These are phyloP conservation scores for Bruguiera hainesii DNA, from an alignment of 441 rosid species.

Conservation along the genomic window DNA sequence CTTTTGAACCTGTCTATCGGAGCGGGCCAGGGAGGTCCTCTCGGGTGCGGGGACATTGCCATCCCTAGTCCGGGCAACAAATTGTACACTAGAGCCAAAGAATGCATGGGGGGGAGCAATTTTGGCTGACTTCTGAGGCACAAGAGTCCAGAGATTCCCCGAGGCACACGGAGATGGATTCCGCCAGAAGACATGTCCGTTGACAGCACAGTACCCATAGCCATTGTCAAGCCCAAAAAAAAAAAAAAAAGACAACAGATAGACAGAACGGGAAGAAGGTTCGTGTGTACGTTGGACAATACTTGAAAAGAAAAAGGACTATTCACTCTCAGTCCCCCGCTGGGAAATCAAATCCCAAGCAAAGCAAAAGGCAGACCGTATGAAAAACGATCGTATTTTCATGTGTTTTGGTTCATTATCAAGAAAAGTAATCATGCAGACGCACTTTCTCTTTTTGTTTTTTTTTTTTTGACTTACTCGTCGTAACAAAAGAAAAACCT, in stretches of 20 bases:
- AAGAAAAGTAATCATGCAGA: background rate
- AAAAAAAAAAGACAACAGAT: background rate
- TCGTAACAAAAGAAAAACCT: background rate
- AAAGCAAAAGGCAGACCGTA: too few species aligned
- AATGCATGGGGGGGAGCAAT: too few species aligned
- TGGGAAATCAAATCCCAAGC: too few species aligned
- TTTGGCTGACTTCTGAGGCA: too few species aligned
- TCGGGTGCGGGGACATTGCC: too few species aligned
- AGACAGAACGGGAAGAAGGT: background rate
- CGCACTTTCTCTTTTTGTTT: too few species aligned
- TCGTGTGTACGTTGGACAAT: constrained; percentile 5
- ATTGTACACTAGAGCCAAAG: too few species aligned
- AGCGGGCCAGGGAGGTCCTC: too few species aligned
- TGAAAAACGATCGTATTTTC: background rate
- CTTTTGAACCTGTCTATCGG: too few species aligned
- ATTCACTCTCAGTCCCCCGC: constrained; percentile 1
- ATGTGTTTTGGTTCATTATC: background rate
- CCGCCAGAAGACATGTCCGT: background rate
- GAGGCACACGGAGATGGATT: background rate
- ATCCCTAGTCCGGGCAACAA: too few species aligned
- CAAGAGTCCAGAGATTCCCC: too few species aligned
- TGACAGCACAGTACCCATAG: background rate
- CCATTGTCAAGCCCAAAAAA: background rate
- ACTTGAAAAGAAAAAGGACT: constrained; percentile 13
- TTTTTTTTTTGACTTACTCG: background rate